A percentile compares a stretch with the other conserved stretches of the same genome.
Conservation (phyloP, 2,329 filamentous ascomycete genomes). For the Trichoderma lentiforme region DNA sequence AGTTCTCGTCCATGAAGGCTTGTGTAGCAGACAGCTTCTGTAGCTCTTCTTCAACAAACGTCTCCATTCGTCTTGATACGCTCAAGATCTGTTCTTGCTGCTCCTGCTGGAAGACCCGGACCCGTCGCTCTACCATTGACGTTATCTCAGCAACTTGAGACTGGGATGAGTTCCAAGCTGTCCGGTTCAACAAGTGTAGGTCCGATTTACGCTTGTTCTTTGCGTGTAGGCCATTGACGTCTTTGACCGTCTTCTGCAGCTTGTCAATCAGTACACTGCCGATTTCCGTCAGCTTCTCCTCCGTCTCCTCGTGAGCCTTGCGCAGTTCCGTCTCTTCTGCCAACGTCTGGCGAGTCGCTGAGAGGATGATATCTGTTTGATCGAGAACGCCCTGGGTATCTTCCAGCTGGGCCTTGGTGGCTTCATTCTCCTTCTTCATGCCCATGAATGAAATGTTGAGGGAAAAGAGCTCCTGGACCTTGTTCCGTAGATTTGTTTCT, state of each 20-base stretch:
- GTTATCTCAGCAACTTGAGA: slow-evolving; percentile 74
- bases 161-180: slow-evolving; percentile 74
- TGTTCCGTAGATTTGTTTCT: slow-evolving; percentile 86
- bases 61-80: slow-evolving; percentile 69
- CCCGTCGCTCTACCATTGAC: slow-evolving; percentile 68
- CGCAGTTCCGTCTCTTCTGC: slow-evolving; percentile 76
- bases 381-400: slow-evolving; percentile 78
- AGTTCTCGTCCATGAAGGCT: slow-evolving; percentile 65
- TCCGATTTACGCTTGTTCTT: slow-evolving; percentile 86
- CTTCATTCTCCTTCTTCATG: slow-evolving; percentile 86
- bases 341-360: slow-evolving; percentile 70
- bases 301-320: slow-evolving; percentile 81
- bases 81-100: slow-evolving; percentile 68
- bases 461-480: slow-evolving; percentile 86
- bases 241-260: slow-evolving; percentile 70
- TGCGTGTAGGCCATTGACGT: slow-evolving; percentile 77
- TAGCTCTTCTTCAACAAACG: slow-evolving; percentile 73
- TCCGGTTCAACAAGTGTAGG: slow-evolving; percentile 74
- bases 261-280: slow-evolving; percentile 76
- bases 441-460: slow-evolving; percentile 84
- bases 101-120: slow-evolving; percentile 67
- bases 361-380: slow-evolving; percentile 81
- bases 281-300: slow-evolving; percentile 69
- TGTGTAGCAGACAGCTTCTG: slow-evolving; percentile 68
- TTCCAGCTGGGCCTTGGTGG: slow-evolving; percentile 67